Conservation (phyloP, 495 filamentous ascomycete species). For the Aspergillus olivimuriae region DNA sequence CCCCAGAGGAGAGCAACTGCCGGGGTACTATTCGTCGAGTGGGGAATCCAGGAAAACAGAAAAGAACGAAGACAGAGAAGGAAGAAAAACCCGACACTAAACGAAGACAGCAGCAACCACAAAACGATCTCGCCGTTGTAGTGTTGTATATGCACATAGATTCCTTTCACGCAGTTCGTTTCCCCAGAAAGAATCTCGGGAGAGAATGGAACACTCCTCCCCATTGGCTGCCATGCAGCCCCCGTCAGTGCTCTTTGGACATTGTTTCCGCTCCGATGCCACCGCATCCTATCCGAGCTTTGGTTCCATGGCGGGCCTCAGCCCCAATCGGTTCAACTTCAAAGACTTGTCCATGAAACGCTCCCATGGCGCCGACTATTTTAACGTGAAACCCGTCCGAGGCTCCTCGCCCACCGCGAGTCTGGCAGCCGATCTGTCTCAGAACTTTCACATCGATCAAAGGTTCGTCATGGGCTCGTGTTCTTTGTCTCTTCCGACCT, state of each 20-base stretch:
- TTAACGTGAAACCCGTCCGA: conserved; percentile 70
- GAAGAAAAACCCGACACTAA: no score
- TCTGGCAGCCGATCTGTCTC: conserved; percentile 86
- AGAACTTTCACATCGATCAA: conserved; percentile 91
- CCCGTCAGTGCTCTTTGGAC: conserved; percentile 52
- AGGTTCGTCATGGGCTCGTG: conserved; percentile 50
- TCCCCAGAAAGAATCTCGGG: no score
- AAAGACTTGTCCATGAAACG: conserved; percentile 66
- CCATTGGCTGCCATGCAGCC: conserved; percentile 93
- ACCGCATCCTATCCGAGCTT: conserved; percentile 46
- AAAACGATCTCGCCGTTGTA: conserved; percentile 12
- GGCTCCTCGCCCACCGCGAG: conserved; percentile 88
- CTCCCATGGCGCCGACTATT: conserved; percentile 49
- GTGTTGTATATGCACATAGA: conserved; percentile 19
- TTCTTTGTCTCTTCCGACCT: conserved; percentile 2
- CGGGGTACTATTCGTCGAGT: conserved; percentile 3
- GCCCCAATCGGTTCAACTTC: conserved; percentile 63
- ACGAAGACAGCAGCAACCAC: no score
- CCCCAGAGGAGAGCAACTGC: no score
- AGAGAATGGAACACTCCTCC: conserved; percentile 82
- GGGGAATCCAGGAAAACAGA: no score
- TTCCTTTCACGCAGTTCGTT: background rate
- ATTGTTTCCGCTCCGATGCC: conserved; percentile 49
- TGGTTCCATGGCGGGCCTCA: conserved; percentile 47
- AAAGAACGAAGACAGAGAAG: no score